Conservation (phyloP, 169 alveolate species). For the Plasmodium vivax region DNA sequence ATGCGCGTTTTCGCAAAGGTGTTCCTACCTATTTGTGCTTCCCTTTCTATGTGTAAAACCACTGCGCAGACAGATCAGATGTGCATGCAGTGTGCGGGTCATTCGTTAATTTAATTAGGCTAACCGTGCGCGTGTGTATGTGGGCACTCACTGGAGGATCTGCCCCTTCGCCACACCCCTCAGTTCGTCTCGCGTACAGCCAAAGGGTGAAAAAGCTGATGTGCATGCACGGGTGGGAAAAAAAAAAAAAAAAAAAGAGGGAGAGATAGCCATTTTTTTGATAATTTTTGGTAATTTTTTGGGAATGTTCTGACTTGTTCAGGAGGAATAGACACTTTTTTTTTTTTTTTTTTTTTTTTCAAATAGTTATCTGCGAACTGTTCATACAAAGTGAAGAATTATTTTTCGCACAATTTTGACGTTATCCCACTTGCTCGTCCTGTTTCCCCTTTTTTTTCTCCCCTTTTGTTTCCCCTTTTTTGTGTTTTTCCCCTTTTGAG, state of each 20-base stretch:
- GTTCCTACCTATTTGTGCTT: too few relatives aligned
- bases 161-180: neutral
- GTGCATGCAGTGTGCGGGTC: neutral
- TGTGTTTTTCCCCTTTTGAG: neutral
- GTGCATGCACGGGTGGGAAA: neutral
- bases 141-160: neutral
- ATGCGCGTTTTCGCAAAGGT: too few relatives aligned
- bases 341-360: slow-evolving; percentile 42
- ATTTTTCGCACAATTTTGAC: neutral
- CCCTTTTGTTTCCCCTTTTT: neutral
- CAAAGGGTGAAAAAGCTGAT: neutral
- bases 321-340: neutral
- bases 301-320: slow-evolving; percentile 12
- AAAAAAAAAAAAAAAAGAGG: neutral
- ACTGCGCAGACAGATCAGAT: too few relatives aligned
- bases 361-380: neutral
- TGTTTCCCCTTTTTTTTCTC: neutral
- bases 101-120: neutral
- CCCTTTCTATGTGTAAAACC: too few relatives aligned
- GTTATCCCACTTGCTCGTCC: neutral
- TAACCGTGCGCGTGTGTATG: neutral
- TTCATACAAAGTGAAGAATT: neutral
- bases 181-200: neutral
- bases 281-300: neutral
- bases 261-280: slow-evolving; percentile 22